Conservation (phyloP, 2,329 filamentous ascomycete genomes). For the Aureobasidium sp. region DNA sequence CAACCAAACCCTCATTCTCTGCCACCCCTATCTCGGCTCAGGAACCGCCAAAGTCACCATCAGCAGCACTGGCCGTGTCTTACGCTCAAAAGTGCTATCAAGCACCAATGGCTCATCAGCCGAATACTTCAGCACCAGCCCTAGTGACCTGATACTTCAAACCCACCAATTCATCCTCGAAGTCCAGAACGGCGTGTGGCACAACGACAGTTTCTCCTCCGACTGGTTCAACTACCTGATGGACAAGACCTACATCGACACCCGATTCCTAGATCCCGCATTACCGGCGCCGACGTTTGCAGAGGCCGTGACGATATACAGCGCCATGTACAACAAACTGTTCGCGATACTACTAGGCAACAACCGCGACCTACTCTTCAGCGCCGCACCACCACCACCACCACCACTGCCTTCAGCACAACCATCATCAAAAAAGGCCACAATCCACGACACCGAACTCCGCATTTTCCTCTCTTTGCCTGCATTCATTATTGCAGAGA, state of each 20-base stretch:
- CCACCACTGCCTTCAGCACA: conserved; percentile 18
- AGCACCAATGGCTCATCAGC: neutral
- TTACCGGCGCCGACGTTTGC: conserved; percentile 30
- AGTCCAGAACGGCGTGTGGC: conserved; percentile 27
- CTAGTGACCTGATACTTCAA: neutral
- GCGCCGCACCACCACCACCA: accelerated
- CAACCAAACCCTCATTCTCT: conserved; percentile 25
- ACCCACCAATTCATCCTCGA: neutral
- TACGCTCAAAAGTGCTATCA: neutral
- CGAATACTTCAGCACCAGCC: neutral
- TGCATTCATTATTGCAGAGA: conserved; percentile 41
- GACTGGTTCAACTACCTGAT: conserved; percentile 48
- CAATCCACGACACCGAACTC: conserved; percentile 26
- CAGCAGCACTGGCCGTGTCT: neutral
- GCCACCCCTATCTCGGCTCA: conserved; percentile 20
- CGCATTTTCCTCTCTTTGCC: conserved; percentile 45
- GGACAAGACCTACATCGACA: conserved; percentile 24
- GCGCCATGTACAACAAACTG: conserved; percentile 30
- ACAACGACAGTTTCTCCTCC: conserved; percentile 40
- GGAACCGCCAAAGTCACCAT: neutral
- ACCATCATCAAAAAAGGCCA: too few species aligned
- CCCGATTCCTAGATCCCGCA: conserved; percentile 32
- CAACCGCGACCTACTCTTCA: conserved; percentile 39
- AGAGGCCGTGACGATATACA: conserved; percentile 22
- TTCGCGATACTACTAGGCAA: conserved; percentile 40